Evolutionary conservation across 169 alveolate genomes (phyloP), one percentile per base, ranked within the genome.

Genomic region (Cryptosporidium sp.): DNA sequence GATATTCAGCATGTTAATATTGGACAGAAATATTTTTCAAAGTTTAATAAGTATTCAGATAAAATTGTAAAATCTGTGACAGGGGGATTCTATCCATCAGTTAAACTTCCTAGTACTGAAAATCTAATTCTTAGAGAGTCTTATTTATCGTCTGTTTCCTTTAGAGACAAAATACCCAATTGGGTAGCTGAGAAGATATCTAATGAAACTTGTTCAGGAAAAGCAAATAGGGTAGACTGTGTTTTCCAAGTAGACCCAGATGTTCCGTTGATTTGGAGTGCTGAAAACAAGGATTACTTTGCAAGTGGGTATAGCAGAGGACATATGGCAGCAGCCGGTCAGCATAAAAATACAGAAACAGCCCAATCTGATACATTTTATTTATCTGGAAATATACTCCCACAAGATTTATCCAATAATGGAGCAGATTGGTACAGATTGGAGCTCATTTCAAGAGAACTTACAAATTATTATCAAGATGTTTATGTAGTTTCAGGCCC

Each of bases 401-500:
- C 92, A 4, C 92, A 86, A 60, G 87, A 86, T 23, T 52, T 86
- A 14, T 45, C 89, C 29, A 86, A 65, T 53, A 86, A 86, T 68
- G 92, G 92, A 9, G 68, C 85, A n/a, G 92, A 86, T 70, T 86
- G 92, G 92, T 69, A 65, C 37, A 67, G 92, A 37, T 33, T 86
- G 29, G 92, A 86, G 45, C 62, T 51, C 21, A 53, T 70, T 52
- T 73, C 84, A 26, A 45, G 75, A 86, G 37, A 75, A 12, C 60
- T 71, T 8, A 52, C 92, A 3, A 60, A 86, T 33, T 86, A 68
- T 31, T 65, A 86, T 23, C 71, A 86, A 12, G 92, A 65, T 71
- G 92, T 86, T 4, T 86, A 86, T 70, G 80, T 86, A n/a, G 87
- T 86, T 53, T 86, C 92, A 33, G 92, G 92, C 2, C 92, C 92